Evolutionary conservation across 176 grass and related monocot genomes (phyloP), one percentile per base, ranked within the genome.

Genomic region (Oryza meyeriana): DNA sequence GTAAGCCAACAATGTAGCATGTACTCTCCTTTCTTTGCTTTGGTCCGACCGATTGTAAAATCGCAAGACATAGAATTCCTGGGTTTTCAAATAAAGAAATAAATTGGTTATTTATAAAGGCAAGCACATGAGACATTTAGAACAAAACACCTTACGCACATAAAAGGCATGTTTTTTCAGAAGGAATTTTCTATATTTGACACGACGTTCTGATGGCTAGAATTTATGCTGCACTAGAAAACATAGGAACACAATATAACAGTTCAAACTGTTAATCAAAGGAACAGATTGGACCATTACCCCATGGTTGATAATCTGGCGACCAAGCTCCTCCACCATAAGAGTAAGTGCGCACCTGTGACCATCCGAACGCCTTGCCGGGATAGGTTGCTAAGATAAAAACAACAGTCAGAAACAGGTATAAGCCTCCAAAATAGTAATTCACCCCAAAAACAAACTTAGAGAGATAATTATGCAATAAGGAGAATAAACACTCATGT

Each of bases 11-110:
- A n/a, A n/a, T n/a, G n/a, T n/a, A n/a, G n/a, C n/a, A n/a, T 62
- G 52, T 91, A 98, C 95, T 98, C 95, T 89, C 95, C 95, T 89
- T 94, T 94, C 76, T 93, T 93, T 57, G 92, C n/a, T 86, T 93
- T 92, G 81, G 42, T 93, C 88, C 85, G 94, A 81, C 63, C 86
- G 81, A 81, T 93, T 94, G 86, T 66, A 91, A 84, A 98, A 84
- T 74, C 62, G 87, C 61, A 98, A 57, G 64, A 91, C 92, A 91
- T 94, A 91, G 48, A 94, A 12, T 58, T 93, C 90, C 92, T 98
- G 67, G 16, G 11, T 74, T 47, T 71, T 76, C 34, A n/a, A n/a
- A 82, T 33, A 42, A 87, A 87, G n/a, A 90, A 47, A 79, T 16
- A 79, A 79, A 62, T 50, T n/a, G 18, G 22, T 72, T 66, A 81